Percentiles rank a stretch among this genome's conserved stretches.
Evolutionary conservation across 768 basidiomycete species (phyloP).

Genomic region (Podaxis carcinomalis): DNA sequence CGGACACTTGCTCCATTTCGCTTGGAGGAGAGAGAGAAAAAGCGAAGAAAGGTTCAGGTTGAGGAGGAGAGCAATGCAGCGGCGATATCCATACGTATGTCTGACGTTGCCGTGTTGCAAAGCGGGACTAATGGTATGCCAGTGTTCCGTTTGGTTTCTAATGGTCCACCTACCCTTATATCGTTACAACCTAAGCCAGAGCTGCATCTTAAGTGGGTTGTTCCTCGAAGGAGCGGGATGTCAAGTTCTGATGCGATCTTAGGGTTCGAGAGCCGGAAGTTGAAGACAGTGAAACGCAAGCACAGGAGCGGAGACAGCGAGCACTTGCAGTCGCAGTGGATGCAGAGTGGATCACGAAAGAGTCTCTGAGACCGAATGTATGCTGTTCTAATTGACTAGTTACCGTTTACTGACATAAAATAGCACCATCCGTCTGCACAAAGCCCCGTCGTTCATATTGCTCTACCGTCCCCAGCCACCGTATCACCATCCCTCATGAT

Average conservation of each 20-base stretch:
- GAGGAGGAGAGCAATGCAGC: background rate
- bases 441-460: background rate
- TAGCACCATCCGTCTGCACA: slow-evolving; percentile 4
- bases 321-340: slow-evolving; percentile 40
- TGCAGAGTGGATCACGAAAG: slow-evolving; percentile 22
- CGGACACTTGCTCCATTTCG: background rate
- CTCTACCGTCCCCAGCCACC: slow-evolving; percentile 1
- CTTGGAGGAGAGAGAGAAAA: slow-evolving; percentile 1
- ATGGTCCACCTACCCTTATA: slow-evolving; percentile 32
- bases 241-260: background rate
- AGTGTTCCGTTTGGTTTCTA: slow-evolving; percentile 52
- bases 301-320: slow-evolving; percentile 34
- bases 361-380: slow-evolving; percentile 17
- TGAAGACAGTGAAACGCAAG: slow-evolving; percentile 43
- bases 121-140: slow-evolving; percentile 2
- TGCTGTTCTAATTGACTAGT: slow-evolving; percentile 12
- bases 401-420: background rate
- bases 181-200: slow-evolving; percentile 40
- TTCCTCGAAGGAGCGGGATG: background rate
- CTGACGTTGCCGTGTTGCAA: slow-evolving; percentile 8
- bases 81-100: slow-evolving; percentile 17
- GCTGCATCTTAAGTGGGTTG: slow-evolving; percentile 31
- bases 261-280: slow-evolving; percentile 45
- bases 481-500: slow-evolving; percentile 24
- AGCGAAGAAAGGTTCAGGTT: slow-evolving; percentile 10